Conservation (phyloP, 108 stramenopile species). For the Skeletonema potamos region DNA sequence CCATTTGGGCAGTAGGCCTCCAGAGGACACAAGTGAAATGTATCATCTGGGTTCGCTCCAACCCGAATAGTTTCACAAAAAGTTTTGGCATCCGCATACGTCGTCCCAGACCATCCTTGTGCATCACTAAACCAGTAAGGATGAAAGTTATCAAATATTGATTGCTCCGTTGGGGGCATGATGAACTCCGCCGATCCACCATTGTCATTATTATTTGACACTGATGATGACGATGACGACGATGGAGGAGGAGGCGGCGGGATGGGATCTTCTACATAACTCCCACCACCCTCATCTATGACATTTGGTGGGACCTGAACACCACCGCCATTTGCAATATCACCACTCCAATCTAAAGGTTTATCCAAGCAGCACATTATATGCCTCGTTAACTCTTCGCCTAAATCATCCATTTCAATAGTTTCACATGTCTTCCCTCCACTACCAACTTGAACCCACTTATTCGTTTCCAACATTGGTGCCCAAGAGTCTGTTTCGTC, state of each 20-base stretch:
- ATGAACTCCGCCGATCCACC: background rate
- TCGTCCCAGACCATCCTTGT: conserved; percentile 14
- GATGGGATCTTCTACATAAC: background rate
- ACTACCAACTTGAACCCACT: conserved; percentile 39
- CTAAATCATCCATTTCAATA: background rate
- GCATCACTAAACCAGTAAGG: conserved; percentile 5
- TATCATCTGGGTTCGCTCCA: conserved; percentile 3
- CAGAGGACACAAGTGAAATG: conserved; percentile 15
- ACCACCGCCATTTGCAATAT: background rate
- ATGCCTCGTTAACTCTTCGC: conserved; percentile 28
- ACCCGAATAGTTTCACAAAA: conserved; percentile 18
- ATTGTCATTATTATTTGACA: background rate
- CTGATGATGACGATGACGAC: background rate
- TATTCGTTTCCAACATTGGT: conserved; percentile 14
- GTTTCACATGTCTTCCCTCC: conserved; percentile 15
- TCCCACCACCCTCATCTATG: background rate
- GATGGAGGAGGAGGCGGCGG: background rate
- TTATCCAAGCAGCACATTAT: conserved; percentile 32
- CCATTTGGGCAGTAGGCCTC: conserved; percentile 26
- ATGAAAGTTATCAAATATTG: background rate
- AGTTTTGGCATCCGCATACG: conserved; percentile 2
- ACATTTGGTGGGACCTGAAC: background rate
- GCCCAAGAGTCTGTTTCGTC: conserved; percentile 24
- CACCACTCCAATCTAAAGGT: background rate
- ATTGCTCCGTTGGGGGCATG: background rate